Conservation (phyloP, 176 grass and related monocot genomes). For the Ampelocalamus luodianensis region DNA sequence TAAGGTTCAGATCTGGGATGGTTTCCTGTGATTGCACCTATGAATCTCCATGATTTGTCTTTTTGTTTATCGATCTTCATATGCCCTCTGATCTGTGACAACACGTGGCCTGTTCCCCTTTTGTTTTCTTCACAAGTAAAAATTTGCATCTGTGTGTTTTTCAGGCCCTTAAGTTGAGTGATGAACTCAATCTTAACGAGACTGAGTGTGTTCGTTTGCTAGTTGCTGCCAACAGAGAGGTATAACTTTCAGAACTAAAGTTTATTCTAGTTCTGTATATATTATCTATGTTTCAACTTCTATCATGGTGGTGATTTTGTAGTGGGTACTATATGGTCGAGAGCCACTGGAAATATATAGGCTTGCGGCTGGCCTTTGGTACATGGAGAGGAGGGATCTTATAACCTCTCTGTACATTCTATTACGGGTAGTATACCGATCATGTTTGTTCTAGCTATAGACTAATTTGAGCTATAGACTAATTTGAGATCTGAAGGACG, state of each 20-base stretch:
- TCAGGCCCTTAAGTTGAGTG: conserved; percentile 91
- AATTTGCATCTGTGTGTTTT: conserved; percentile 27
- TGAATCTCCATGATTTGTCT: neutral
- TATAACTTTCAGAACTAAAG: conserved; percentile 42
- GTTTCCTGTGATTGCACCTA: conserved; percentile 1
- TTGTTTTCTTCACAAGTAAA: conserved; percentile 30
- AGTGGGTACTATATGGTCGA: conserved; percentile 93
- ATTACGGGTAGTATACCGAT: conserved; percentile 65
- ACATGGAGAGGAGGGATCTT: conserved; percentile 97
- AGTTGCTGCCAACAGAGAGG: conserved; percentile 84
- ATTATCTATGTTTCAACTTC: conserved; percentile 11
- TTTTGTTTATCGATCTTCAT: conserved; percentile 12
- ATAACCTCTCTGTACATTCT: conserved; percentile 95
- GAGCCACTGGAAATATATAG: conserved; percentile 89
- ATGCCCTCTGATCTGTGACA: neutral
- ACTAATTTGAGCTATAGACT: conserved; percentile 7
- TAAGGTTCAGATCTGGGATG: neutral
- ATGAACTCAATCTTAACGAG: conserved; percentile 97
- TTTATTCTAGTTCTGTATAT: conserved; percentile 10
- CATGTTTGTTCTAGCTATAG: conserved; percentile 15
- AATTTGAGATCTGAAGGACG: conserved; percentile 11
- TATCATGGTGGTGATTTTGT: conserved; percentile 32
- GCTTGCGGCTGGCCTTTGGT: conserved; percentile 92
- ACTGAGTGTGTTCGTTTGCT: conserved; percentile 93
- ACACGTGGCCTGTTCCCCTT: neutral